Conservation (phyloP, 1,284 basidiomycete genomes). For the Sanghuangporus baumii region DNA sequence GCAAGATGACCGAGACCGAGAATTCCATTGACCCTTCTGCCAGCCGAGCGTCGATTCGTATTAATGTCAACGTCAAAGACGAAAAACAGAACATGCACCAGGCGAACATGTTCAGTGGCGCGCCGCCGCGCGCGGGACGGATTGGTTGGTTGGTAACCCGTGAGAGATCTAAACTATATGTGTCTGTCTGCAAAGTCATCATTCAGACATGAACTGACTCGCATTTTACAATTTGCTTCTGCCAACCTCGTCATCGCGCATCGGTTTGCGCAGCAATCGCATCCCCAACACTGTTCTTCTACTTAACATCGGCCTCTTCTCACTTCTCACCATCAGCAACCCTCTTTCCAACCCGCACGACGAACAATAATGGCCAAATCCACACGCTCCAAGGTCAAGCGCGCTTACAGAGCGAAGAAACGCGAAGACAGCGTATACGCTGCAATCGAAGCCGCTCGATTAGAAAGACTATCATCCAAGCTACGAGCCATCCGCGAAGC, state of each 20-base stretch:
- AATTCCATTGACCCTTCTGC: too few relatives aligned
- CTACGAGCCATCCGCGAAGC: conserved; percentile 44
- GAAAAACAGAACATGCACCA: too few relatives aligned
- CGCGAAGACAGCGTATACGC: conserved; percentile 81
- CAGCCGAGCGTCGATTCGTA: too few relatives aligned
- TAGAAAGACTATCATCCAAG: conserved; percentile 71
- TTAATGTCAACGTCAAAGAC: too few relatives aligned
- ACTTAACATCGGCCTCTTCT: not conserved
- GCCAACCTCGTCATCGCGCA: not conserved
- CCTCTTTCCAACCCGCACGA: not conserved
- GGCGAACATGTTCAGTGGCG: too few relatives aligned
- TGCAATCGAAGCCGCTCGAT: conserved; percentile 77
- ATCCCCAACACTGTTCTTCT: not conserved
- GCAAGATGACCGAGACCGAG: too few relatives aligned
- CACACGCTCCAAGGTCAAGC: conserved; percentile 84
- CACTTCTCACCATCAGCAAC: not conserved
- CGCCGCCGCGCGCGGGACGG: too few relatives aligned
- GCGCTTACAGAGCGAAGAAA: conserved; percentile 80
- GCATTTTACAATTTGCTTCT: not conserved
- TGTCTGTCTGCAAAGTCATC: not conserved
- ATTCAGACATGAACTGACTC: not conserved
- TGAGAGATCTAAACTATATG: too few relatives aligned
- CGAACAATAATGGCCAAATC: conserved; percentile 79
- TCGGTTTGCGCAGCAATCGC: not conserved
- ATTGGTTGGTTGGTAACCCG: too few relatives aligned